Conservation (phyloP, 352 stramenopile species). For the Phytophthora multivora region DNA sequence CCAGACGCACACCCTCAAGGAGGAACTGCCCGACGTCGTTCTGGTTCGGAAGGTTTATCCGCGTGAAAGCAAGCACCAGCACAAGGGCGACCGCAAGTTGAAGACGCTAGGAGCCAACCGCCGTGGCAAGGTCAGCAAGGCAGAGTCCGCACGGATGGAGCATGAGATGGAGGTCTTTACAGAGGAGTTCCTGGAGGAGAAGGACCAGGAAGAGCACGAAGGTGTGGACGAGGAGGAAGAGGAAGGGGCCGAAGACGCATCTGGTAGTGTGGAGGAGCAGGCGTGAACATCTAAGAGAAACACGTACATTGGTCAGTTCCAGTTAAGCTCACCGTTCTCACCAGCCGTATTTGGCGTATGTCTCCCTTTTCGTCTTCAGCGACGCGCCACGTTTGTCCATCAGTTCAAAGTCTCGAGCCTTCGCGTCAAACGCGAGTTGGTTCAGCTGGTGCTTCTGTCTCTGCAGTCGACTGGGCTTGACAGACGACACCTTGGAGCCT, state of each 20-base stretch:
- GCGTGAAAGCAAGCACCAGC: slow-evolving; percentile 45
- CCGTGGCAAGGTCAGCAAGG: slow-evolving; percentile 53
- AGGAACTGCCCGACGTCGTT: slow-evolving; percentile 74
- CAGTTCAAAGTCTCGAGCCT: slow-evolving; percentile 72
- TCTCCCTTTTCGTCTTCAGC: slow-evolving; percentile 80
- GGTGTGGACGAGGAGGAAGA: slow-evolving; percentile 26
- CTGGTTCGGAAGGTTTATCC: slow-evolving; percentile 77
- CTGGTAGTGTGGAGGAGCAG: slow-evolving; percentile 31
- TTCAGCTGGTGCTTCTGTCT: slow-evolving; percentile 84
- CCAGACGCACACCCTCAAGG: slow-evolving; percentile 48
- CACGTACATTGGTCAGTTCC: neutral
- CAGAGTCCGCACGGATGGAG: slow-evolving; percentile 51
- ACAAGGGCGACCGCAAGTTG: slow-evolving; percentile 40
- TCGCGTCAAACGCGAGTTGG: slow-evolving; percentile 82
- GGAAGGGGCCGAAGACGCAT: slow-evolving; percentile 12
- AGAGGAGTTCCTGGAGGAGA: slow-evolving; percentile 64
- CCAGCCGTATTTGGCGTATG: slow-evolving; percentile 85
- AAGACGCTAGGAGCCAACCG: slow-evolving; percentile 52
- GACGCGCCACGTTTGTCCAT: slow-evolving; percentile 63
- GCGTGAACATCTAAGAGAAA: slow-evolving; percentile 1
- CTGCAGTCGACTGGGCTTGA: slow-evolving; percentile 75
- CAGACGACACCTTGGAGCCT: slow-evolving; percentile 51
- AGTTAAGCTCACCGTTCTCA: slow-evolving; percentile 26
- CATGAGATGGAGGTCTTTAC: slow-evolving; percentile 67
- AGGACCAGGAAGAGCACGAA: slow-evolving; percentile 41